Percentiles rank a stretch among this genome's conserved stretches.
Conservation (phyloP, 2,329 filamentous ascomycete genomes). For the Pseudogymnoascus sp. region DNA sequence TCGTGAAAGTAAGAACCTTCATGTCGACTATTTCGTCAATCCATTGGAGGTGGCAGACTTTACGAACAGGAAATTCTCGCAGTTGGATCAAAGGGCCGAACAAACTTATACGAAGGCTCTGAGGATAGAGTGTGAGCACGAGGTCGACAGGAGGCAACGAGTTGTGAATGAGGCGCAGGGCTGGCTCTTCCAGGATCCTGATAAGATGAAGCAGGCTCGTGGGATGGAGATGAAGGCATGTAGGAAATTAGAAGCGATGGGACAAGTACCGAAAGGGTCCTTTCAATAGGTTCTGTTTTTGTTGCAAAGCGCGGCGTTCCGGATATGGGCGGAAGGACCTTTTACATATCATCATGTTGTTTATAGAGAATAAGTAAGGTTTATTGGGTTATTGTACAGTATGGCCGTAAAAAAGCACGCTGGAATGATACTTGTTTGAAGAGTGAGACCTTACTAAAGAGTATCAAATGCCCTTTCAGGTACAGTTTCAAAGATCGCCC, state of each 20-base stretch:
- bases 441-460: background rate
- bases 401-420: background rate
- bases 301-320: conserved; percentile 8
- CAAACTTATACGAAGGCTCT: conserved; percentile 59
- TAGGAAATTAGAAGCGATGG: conserved; percentile 43
- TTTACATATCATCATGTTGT: conserved; percentile 8
- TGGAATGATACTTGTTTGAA: background rate
- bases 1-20: conserved; percentile 60
- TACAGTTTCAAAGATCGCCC: background rate
- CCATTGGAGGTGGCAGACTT: conserved; percentile 67
- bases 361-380: conserved; percentile 2
- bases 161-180: conserved; percentile 59
- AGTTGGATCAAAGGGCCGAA: conserved; percentile 73
- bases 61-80: conserved; percentile 56
- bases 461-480: background rate
- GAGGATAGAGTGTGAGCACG: conserved; percentile 63
- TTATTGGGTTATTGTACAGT: background rate
- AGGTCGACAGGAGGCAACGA: conserved; percentile 47
- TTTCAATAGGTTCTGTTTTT: conserved; percentile 14
- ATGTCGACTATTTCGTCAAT: conserved; percentile 78
- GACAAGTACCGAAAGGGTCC: conserved; percentile 16
- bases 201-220: conserved; percentile 42
- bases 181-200: conserved; percentile 59
- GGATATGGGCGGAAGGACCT: conserved; percentile 5
- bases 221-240: conserved; percentile 52